Conservation (phyloP, 805 yeast genomes). For the Pichia exigua region DNA sequence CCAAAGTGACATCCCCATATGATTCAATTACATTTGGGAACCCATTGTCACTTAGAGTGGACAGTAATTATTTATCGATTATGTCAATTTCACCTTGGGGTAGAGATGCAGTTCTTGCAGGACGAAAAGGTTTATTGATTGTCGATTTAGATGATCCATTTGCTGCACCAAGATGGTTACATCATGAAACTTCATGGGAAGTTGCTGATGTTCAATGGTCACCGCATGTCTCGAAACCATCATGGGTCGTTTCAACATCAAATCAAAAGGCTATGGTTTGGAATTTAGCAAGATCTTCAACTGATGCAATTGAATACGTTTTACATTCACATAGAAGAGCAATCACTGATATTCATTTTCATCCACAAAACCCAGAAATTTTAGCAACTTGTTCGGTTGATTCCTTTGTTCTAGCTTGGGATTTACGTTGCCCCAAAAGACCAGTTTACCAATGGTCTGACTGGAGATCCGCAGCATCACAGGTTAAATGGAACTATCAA, state of each 20-base stretch:
- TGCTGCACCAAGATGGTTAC: slow-evolving; percentile 89
- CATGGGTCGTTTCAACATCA: slow-evolving; percentile 90
- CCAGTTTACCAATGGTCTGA: slow-evolving; percentile 82
- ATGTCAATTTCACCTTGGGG: slow-evolving; percentile 87
- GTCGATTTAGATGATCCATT: slow-evolving; percentile 96
- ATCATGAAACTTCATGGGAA: slow-evolving; percentile 92
- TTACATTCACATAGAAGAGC: slow-evolving; percentile 89
- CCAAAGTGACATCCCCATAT: slow-evolving; percentile 19
- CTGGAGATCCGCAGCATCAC: slow-evolving; percentile 92
- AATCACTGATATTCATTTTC: slow-evolving; percentile 92
- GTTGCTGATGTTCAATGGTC: slow-evolving; percentile 99
- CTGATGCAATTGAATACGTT: slow-evolving; percentile 74
- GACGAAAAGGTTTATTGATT: slow-evolving; percentile 72
- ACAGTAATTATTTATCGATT: slow-evolving; percentile 79
- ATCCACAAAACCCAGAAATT: slow-evolving; percentile 76
- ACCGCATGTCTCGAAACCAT: slow-evolving; percentile 76
- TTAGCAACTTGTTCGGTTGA: slow-evolving; percentile 93
- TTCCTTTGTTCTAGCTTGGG: slow-evolving; percentile 85
- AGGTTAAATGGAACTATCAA: slow-evolving; percentile 84
- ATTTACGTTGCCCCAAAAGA: slow-evolving; percentile 66
- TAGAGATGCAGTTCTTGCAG: slow-evolving; percentile 88
- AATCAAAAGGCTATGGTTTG: slow-evolving; percentile 94
- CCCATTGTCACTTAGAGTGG: slow-evolving; percentile 76
- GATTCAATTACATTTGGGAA: slow-evolving; percentile 65
- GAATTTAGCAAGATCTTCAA: slow-evolving; percentile 65